Conservation (phyloP, 768 basidiomycete genomes). For the Suillus weaverae region DNA sequence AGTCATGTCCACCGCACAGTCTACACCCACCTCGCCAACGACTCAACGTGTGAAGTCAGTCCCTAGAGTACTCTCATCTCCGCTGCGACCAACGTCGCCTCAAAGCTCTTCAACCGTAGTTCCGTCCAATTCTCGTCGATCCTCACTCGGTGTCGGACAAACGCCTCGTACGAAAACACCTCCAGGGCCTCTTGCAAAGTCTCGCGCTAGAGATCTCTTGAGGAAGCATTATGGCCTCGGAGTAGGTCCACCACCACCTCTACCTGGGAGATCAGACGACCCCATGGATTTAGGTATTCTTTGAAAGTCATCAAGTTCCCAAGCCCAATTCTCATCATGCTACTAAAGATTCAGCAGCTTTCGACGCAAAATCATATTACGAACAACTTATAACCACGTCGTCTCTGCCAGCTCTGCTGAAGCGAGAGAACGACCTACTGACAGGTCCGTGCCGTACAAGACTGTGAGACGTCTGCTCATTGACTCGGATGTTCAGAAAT, state of each 20-base stretch:
- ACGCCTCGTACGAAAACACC: slow-evolving; percentile 26
- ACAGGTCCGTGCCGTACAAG: slow-evolving; percentile 44
- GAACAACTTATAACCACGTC: slow-evolving; percentile 84
- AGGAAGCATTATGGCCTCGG: slow-evolving; percentile 88
- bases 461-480: background rate
- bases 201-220: slow-evolving; percentile 71
- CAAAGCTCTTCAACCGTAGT: slow-evolving; percentile 18
- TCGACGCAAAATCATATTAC: slow-evolving; percentile 83
- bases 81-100: slow-evolving; percentile 44
- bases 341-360: slow-evolving; percentile 68
- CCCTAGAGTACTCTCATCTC: slow-evolving; percentile 42
- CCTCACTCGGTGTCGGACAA: slow-evolving; percentile 20
- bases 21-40: slow-evolving; percentile 15
- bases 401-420: slow-evolving; percentile 69
- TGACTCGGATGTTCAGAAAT: slow-evolving; percentile 59
- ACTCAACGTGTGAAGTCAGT: slow-evolving; percentile 25
- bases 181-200: slow-evolving; percentile 40
- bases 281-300: slow-evolving; percentile 78
- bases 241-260: slow-evolving; percentile 66
- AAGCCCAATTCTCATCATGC: slow-evolving; percentile 1
- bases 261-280: slow-evolving; percentile 58
- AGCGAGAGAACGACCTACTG: slow-evolving; percentile 79
- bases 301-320: background rate
- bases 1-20: slow-evolving; percentile 3
- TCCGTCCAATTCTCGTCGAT: slow-evolving; percentile 15